phyloP scores from a whole-genome alignment of 1,284 basidiomycete genomes.

The Erythrobasidium hasegawianum region DNA sequence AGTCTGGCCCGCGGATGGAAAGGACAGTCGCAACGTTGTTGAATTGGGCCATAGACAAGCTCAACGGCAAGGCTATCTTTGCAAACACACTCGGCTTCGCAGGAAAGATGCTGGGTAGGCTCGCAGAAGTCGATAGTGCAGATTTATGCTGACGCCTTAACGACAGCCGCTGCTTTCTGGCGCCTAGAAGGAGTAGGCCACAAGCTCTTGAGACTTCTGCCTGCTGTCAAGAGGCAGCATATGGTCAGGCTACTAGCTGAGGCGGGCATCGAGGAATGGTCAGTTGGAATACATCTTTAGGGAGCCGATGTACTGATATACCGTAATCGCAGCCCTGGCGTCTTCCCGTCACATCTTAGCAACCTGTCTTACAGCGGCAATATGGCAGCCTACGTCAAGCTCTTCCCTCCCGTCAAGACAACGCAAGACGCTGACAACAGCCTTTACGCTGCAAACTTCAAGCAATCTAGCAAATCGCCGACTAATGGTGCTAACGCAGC shows the following conservation, averaged over 20 bases:
- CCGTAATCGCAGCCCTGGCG: conserved; percentile 31
- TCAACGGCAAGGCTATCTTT: conserved; percentile 55
- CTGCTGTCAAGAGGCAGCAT: conserved; percentile 50
- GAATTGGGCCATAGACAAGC: conserved; percentile 54
- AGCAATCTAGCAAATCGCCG: background rate
- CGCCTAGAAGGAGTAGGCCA: conserved; percentile 54
- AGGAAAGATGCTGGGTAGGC: conserved; percentile 52
- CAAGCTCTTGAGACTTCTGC: conserved; percentile 53
- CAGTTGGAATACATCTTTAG: background rate
- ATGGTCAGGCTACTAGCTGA: conserved; percentile 49
- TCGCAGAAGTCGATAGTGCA: no score
- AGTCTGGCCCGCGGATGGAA: conserved; percentile 45
- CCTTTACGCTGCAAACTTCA: conserved; percentile 19
- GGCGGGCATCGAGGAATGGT: conserved; percentile 38
- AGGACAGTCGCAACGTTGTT: conserved; percentile 51
- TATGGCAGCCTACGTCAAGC: conserved; percentile 33
- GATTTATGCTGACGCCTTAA: background rate
- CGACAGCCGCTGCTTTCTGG: conserved; percentile 54
- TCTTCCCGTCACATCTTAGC: conserved; percentile 38
- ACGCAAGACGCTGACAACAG: background rate
- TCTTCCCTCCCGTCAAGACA: conserved; percentile 26
- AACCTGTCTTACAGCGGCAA: conserved; percentile 15
- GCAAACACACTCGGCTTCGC: conserved; percentile 56
- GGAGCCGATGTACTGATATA: conserved; percentile 29
- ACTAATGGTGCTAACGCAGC: background rate